These are phyloP conservation scores for Rhododendron kiyosumense DNA, from an alignment of 148 eudicot species.

Conservation along the genomic window DNA sequence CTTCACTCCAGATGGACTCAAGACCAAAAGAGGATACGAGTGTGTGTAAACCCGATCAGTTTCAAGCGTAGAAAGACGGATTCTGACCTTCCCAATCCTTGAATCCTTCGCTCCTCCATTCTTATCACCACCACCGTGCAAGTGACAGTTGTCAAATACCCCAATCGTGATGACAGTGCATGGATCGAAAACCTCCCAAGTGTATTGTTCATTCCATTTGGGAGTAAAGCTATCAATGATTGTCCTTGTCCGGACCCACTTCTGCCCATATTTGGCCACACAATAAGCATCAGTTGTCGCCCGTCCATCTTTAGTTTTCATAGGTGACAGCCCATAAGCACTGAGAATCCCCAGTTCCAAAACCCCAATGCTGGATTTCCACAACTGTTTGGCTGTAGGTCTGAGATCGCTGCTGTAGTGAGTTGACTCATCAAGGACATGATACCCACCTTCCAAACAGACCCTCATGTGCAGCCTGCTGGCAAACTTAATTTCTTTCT, in stretches of 20 bases:
- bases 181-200: constrained; percentile 39
- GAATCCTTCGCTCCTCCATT: constrained; percentile 18
- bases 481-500: constrained; percentile 23
- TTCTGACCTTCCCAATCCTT: constrained; percentile 36
- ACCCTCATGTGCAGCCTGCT: constrained; percentile 34
- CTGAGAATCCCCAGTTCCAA: constrained; percentile 33
- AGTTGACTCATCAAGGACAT: constrained; percentile 37
- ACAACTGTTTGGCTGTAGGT: constrained; percentile 35
- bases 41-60: constrained; percentile 31
- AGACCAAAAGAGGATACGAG: constrained; percentile 34
- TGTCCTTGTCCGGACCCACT: constrained; percentile 34
- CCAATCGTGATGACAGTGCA: constrained; percentile 36
- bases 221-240: constrained; percentile 28
- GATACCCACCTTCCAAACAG: constrained; percentile 41
- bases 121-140: constrained; percentile 18
- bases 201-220: constrained; percentile 37
- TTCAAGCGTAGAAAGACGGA: constrained; percentile 34
- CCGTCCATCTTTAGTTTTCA: constrained; percentile 33
- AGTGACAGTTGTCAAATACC: constrained; percentile 35
- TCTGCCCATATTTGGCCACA: constrained; percentile 37
- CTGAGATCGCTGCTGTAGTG: constrained; percentile 38
- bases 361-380: constrained; percentile 34
- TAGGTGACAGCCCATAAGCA: constrained; percentile 32
- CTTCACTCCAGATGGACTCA: constrained; percentile 29
- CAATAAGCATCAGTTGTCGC: constrained; percentile 39